A percentile compares a stretch with the other conserved stretches of the same genome.
These are phyloP conservation scores for Boletus sensibilis DNA, from an alignment of 768 basidiomycete genomes.

Conservation along the genomic window DNA sequence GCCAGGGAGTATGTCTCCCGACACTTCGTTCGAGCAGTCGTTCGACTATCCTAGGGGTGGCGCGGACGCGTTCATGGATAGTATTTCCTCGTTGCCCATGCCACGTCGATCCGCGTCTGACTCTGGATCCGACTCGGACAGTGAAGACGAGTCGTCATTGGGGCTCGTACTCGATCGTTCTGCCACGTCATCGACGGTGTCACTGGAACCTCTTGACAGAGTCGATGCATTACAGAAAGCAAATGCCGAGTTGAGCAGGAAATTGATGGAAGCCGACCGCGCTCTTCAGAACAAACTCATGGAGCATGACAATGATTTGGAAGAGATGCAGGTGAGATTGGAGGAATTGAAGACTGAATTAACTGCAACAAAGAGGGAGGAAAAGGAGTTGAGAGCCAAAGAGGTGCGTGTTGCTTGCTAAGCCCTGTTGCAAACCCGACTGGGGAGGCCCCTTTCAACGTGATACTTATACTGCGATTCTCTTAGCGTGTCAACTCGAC, in stretches of 20 bases:
- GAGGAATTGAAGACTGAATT: constrained; percentile 81
- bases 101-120: constrained; percentile 42
- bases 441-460: not conserved
- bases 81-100: constrained; percentile 57
- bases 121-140: constrained; percentile 50
- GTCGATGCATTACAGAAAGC: constrained; percentile 70
- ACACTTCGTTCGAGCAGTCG: constrained; percentile 30
- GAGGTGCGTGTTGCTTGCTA: constrained; percentile 52
- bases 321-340: constrained; percentile 71
- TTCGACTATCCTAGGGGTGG: constrained; percentile 38
- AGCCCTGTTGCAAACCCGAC: constrained; percentile 1
- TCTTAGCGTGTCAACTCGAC: constrained; percentile 58
- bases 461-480: constrained; percentile 9
- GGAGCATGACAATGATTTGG: constrained; percentile 81
- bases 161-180: constrained; percentile 63
- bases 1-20: constrained; percentile 38
- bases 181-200: constrained; percentile 59
- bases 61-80: constrained; percentile 43
- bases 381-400: constrained; percentile 87
- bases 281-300: constrained; percentile 61
- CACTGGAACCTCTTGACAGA: constrained; percentile 70
- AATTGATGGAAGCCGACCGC: constrained; percentile 72
- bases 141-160: constrained; percentile 48
- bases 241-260: constrained; percentile 73
- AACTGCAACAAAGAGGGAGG: constrained; percentile 78